phyloP scores from a whole-genome alignment of 2,329 filamentous ascomycete genomes.

The Ambrosiella cleistominuta region DNA sequence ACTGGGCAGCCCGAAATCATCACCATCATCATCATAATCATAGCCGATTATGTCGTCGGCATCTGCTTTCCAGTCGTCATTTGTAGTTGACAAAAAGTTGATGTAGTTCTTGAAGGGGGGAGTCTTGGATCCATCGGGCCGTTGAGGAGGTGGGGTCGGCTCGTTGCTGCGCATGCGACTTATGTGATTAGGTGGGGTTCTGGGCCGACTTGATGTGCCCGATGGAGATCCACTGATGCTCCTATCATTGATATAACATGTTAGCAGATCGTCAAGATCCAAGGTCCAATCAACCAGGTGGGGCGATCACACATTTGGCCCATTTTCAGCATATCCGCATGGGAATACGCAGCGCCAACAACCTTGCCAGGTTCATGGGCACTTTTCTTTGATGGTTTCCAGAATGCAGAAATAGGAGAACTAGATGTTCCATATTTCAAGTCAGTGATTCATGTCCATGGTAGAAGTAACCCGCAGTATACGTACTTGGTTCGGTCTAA shows the following conservation, averaged over 20 bases:
- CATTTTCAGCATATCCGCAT: constrained; percentile 84
- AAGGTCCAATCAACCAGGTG: not conserved
- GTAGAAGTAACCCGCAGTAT: not conserved
- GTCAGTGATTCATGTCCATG: not conserved
- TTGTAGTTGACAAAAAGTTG: constrained; percentile 63
- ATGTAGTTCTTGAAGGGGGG: constrained; percentile 59
- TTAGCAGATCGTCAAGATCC: constrained; percentile 16
- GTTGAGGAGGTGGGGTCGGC: constrained; percentile 36
- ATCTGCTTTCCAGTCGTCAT: constrained; percentile 65
- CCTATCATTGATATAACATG: constrained; percentile 2
- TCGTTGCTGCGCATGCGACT: constrained; percentile 29
- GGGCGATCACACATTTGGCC: constrained; percentile 46
- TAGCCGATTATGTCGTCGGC: constrained; percentile 64
- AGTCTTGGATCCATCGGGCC: constrained; percentile 35
- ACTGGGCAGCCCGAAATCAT: constrained; percentile 89
- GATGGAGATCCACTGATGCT: constrained; percentile 10
- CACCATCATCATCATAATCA: constrained; percentile 59
- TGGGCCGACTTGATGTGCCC: constrained; percentile 44
- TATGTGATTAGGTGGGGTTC: constrained; percentile 45
- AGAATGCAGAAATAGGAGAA: constrained; percentile 67
- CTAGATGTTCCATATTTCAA: constrained; percentile 27
- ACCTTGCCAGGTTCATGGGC: constrained; percentile 52
- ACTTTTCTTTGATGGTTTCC: constrained; percentile 44
- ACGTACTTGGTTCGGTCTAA: constrained; percentile 48
- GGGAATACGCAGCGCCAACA: constrained; percentile 87